Percentiles rank a stretch among this genome's conserved stretches.
Evolutionary conservation across 345 rosid genomes (phyloP).

Genomic region (Acer campestre): DNA sequence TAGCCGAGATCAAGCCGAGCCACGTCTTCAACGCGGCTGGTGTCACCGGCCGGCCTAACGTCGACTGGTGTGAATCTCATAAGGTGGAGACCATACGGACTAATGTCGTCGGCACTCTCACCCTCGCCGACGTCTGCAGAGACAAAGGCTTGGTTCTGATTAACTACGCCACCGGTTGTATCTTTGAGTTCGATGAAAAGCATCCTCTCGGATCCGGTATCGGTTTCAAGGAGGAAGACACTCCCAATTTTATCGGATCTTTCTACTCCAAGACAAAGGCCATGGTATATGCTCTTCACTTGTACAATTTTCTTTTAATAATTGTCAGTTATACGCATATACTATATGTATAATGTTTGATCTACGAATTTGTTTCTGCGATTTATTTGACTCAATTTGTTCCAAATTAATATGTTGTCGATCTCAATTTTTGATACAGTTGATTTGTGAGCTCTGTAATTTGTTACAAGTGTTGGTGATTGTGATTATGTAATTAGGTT

Average conservation of each 20-base stretch:
- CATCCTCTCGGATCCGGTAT: constrained; percentile 78
- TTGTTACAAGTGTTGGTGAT: not conserved
- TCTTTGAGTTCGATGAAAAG: constrained; percentile 75
- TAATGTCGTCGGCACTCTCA: constrained; percentile 83
- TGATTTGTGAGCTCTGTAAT: not conserved
- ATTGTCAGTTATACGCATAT: too few relatives aligned
- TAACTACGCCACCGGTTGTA: constrained; percentile 89
- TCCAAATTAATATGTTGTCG: too few relatives aligned
- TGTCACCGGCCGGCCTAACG: constrained; percentile 91
- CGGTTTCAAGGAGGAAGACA: constrained; percentile 91
- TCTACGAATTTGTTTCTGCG: constrained; percentile 10
- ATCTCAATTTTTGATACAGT: not conserved
- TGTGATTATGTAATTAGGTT: constrained; percentile 40
- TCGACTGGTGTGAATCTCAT: constrained; percentile 94
- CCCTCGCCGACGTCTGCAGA: constrained; percentile 80
- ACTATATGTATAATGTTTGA: not conserved
- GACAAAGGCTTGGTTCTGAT: constrained; percentile 70
- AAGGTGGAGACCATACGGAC: constrained; percentile 91
- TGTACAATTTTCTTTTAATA: too few relatives aligned
- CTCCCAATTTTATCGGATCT: constrained; percentile 86
- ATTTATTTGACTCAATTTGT: not conserved
- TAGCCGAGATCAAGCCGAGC: constrained; percentile 60
- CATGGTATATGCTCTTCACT: constrained; percentile 46
- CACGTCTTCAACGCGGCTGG: constrained; percentile 98
- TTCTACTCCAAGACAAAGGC: constrained; percentile 95